Evolutionary conservation across 805 yeast species (phyloP).

Genomic region (Metschnikowia bowlesiae): DNA sequence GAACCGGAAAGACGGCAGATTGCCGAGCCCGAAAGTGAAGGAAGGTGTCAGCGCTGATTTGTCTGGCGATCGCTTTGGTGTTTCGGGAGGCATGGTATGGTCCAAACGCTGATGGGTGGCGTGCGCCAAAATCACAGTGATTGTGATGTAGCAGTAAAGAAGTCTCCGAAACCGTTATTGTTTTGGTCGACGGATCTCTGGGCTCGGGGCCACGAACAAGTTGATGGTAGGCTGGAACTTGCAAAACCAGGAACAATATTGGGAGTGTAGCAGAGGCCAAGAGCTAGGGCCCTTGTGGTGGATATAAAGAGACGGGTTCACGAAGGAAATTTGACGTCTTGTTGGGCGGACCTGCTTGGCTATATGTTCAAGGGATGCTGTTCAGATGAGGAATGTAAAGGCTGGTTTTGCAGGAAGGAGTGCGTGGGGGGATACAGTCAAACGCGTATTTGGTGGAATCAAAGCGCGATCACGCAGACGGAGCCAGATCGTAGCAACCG

Average conservation of each 20-base stretch:
- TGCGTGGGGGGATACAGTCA: not conserved
- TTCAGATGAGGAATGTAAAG: not conserved
- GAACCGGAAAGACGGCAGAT: constrained; percentile 42
- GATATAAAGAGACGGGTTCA: not conserved
- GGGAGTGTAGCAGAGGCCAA: not conserved
- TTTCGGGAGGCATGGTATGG: constrained; percentile 12
- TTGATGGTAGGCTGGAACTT: not conserved
- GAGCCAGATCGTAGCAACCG: not conserved
- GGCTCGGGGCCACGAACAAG: not conserved
- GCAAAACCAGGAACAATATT: not conserved
- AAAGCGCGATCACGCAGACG: constrained; percentile 1
- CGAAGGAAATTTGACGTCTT: no score
- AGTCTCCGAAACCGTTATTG: not conserved
- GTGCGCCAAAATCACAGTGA: not conserved
- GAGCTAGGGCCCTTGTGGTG: not conserved
- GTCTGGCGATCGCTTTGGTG: constrained; percentile 10
- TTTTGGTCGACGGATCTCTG: not conserved
- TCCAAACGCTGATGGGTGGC: not conserved
- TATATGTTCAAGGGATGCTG: not conserved
- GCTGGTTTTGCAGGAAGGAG: not conserved
- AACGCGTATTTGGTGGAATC: constrained; percentile 2
- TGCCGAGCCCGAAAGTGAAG: constrained; percentile 36
- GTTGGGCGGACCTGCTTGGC: not conserved
- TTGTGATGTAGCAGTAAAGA: not conserved
- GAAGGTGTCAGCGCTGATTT: constrained; percentile 25